Conservation (phyloP, 164 flowering plant species). For the Macadamia integrifolia region DNA sequence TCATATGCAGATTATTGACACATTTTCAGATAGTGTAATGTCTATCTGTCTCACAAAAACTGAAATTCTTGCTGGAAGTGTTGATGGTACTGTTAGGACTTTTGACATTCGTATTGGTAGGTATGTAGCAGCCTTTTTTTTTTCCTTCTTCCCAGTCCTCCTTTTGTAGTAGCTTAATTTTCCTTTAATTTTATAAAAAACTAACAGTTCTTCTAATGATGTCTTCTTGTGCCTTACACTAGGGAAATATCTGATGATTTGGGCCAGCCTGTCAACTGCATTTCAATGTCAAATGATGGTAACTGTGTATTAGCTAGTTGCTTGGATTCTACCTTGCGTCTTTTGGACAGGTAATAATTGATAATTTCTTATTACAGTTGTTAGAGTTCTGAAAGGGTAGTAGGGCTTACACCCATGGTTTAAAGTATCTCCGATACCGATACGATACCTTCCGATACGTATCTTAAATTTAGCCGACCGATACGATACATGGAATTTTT, state of each 20-base stretch:
- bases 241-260: constrained; percentile 79
- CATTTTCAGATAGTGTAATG: constrained; percentile 88
- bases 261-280: constrained; percentile 95
- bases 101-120: constrained; percentile 96
- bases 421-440: no score
- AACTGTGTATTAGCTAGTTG: constrained; percentile 90
- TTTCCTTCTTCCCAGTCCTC: no score
- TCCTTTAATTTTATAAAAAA: neutral
- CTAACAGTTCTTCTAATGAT: constrained; percentile 3
- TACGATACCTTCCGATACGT: no score
- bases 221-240: constrained; percentile 12
- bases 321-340: constrained; percentile 86
- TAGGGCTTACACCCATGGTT: no score
- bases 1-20: constrained; percentile 65
- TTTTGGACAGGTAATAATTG: constrained; percentile 67
- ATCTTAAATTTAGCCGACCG: no score
- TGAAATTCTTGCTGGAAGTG: constrained; percentile 95
- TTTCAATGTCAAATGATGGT: constrained; percentile 87
- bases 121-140: constrained; percentile 34
- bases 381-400: no score
- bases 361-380: neutral
- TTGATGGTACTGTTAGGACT: constrained; percentile 93
- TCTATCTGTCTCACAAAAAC: constrained; percentile 78
- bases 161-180: neutral
- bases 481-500: no score